Percentiles rank a stretch among this genome's conserved stretches.
phyloP scores from a whole-genome alignment of 2,329 filamentous ascomycete species.

The Fusarium oligoseptatum region DNA sequence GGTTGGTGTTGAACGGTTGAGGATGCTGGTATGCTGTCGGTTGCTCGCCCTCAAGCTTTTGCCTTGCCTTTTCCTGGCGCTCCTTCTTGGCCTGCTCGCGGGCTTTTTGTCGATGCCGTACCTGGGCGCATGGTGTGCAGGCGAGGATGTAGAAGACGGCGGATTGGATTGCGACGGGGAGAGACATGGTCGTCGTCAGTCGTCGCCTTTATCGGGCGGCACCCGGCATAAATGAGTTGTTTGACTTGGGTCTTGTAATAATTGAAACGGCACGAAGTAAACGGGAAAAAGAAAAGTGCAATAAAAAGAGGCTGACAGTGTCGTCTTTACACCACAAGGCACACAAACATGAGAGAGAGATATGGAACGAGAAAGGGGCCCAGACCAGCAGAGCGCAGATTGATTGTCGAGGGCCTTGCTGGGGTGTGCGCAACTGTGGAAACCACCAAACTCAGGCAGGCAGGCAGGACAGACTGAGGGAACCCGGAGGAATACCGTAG shows the following conservation, averaged over 20 bases:
- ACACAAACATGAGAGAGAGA: constrained; percentile 33
- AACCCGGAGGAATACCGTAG: not conserved
- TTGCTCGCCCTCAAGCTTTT: constrained; percentile 71
- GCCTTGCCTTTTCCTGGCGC: constrained; percentile 72
- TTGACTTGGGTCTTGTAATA: constrained; percentile 9
- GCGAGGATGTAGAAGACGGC: constrained; percentile 83
- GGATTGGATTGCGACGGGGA: constrained; percentile 76
- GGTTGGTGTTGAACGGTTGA: constrained; percentile 86
- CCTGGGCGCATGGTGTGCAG: constrained; percentile 82
- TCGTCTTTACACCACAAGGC: constrained; percentile 24
- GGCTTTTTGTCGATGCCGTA: constrained; percentile 76
- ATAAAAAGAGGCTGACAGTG: constrained; percentile 6
- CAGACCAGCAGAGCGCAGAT: constrained; percentile 41
- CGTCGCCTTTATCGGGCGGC: constrained; percentile 34
- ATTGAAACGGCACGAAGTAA: constrained; percentile 12
- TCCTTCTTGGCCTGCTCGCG: constrained; percentile 78
- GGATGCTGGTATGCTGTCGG: constrained; percentile 84
- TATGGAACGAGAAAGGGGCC: constrained; percentile 28
- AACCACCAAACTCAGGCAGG: not conserved
- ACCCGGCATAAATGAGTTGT: constrained; percentile 36
- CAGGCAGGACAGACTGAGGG: not conserved
- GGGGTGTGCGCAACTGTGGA: constrained; percentile 11
- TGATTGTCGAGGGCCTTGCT: constrained; percentile 8
- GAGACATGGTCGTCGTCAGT: constrained; percentile 50
- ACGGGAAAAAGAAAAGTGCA: constrained; percentile 9